Evolutionary conservation across 169 alveolate species (phyloP), one percentile per base, ranked within the genome.

Genomic region (Theileria parva): DNA sequence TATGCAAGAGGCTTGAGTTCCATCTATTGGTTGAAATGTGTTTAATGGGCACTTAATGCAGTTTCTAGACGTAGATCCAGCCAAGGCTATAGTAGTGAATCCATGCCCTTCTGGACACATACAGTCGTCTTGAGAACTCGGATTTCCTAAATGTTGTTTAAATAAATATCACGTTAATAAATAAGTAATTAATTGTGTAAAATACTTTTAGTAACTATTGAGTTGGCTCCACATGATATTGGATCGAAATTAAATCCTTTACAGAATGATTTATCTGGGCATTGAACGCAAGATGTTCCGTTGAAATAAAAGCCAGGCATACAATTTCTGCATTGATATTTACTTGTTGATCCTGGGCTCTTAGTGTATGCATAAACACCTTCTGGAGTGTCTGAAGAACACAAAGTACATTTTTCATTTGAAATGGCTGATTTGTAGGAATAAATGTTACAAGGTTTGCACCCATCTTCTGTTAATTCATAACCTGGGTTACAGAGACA

Each of bases 401-500:
- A 84, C 0, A 69, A 59, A 27, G 77, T 84, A 30, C 90, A 84
- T 28, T 71, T 37, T 13, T 44, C 67, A 63, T 84, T 84, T 21
- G 86, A 86, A 25, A 84, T 61, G 19, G 25, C 17, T 44, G 67
- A 74, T 70, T 84, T 84, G 70, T 84, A 84, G 8, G 86, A 77
- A 0, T 75, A 34, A 13, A 70, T 50, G 0, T 61, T 21, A 48
- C 88, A 81, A 0, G 88, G 86, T 12, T 9, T 11, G 65, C 90
- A 75, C 1, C 39, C 48, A 11, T 79, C 86, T 34, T 76, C 88
- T 55, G 74, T 44, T 72, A 71, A 84, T 63, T 87, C 93, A 74
- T 87, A 91, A n/a, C 95, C 95, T 51, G 90, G 61, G 61, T 90
- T 63, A 74, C 95, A 91, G 39, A 87, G 48, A 28, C 95, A 91